Evolutionary conservation across 2,329 filamentous ascomycete genomes (phyloP), one percentile per base, ranked within the genome.

Genomic region (Pyrenophora teres): DNA sequence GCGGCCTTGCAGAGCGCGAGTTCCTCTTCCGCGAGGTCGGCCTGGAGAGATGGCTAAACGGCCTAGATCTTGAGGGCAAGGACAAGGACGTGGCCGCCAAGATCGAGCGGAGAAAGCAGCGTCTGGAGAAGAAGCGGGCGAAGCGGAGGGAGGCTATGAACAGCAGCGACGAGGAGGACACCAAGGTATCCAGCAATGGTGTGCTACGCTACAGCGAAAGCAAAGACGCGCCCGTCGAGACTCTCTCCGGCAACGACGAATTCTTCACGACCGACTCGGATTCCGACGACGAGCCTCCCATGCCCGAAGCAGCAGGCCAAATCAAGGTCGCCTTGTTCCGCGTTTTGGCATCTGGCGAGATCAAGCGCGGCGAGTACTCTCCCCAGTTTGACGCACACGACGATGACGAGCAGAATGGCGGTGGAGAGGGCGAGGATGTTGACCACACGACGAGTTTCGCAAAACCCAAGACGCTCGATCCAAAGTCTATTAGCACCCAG

Each of bases 361-460:
- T 99, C 70, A 97, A 97, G 77, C 90, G 92, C 70, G 94, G 94
- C 57, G 94, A 99, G 75, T 99, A 97, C 74, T 96, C 92, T 1
- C 94, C 94, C 10, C 94, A 97, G 68, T 97, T 97, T 60, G 92
- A 96, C 72, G 93, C 93, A 2, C 91, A 97, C 65, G 94, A 97
- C 67, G 93, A 96, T 57, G 92, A 96, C 56, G 92, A 96, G 73
- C 80, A 83, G 51, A 79, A 79, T 35, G 77, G 76, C 23, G 81
- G 79, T 6, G 83, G 80, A 43, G 84, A 81, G 23, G 84, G 89
- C 54, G 89, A 92, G 64, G 91, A 96, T 67, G 84, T 97, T 50
- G 94, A 97, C 75, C 94, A 99, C 72, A 97, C 94, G 2, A 97
- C 94, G 6, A 96, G 92, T 71, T 97, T 97, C 74, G 93, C 93